A percentile compares a stretch with the other conserved stretches of the same genome.
These are phyloP conservation scores for Vigna angularis DNA, from an alignment of 306 rosid genomes.

Conservation along the genomic window DNA sequence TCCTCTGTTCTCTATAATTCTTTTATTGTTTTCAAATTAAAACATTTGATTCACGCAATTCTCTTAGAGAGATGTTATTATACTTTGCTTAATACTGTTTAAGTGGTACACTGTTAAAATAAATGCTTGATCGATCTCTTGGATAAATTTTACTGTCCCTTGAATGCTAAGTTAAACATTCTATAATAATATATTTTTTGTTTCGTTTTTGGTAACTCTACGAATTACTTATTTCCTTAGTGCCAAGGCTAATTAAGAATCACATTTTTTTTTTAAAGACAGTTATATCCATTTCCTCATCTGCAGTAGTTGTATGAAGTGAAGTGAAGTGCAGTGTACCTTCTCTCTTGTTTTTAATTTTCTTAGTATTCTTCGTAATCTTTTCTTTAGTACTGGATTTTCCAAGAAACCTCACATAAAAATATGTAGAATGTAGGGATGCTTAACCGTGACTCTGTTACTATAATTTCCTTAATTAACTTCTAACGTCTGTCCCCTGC, in stretches of 20 bases:
- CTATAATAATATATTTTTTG: neutral
- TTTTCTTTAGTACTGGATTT: too few species aligned
- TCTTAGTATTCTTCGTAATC: too few species aligned
- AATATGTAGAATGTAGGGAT: neutral
- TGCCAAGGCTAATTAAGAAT: neutral
- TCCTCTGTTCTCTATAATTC: constrained; percentile 21
- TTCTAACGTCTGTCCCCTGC: neutral
- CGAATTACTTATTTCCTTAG: neutral
- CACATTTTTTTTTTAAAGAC: constrained; percentile 15
- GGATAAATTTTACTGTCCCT: neutral
- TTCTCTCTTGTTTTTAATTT: too few species aligned
- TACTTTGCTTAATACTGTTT: constrained; percentile 18
- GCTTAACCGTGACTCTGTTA: neutral
- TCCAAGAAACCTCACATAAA: too few species aligned
- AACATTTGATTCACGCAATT: constrained; percentile 11
- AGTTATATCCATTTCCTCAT: neutral
- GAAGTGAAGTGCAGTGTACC: neutral
- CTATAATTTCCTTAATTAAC: neutral
- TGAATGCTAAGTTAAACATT: neutral
- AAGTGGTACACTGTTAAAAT: constrained; percentile 8
- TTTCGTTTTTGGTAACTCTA: neutral
- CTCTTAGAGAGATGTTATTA: constrained; percentile 15
- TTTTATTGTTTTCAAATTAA: constrained; percentile 10
- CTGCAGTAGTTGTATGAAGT: constrained; percentile 4
- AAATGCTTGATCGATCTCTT: neutral